Evolutionary conservation across 768 basidiomycete genomes (phyloP).

Genomic region (Mycena latifolia): DNA sequence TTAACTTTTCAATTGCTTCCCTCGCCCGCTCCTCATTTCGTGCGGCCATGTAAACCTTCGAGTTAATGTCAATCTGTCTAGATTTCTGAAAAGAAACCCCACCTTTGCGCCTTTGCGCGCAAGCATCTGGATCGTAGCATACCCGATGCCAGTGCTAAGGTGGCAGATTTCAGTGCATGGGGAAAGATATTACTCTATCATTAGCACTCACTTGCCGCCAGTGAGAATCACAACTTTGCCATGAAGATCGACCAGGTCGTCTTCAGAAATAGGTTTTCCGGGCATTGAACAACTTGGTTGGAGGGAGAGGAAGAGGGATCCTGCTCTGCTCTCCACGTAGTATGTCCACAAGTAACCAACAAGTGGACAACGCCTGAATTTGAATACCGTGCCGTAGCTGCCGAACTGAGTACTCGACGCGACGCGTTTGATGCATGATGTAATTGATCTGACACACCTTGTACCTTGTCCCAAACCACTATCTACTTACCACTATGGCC

Average conservation of each 20-base stretch:
- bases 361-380: too few species aligned
- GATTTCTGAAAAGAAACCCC: neutral
- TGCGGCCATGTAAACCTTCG: constrained; percentile 45
- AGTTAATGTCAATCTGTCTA: too few species aligned
- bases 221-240: constrained; percentile 63
- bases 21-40: constrained; percentile 47
- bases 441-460: too few species aligned
- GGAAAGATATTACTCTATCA: neutral
- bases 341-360: too few species aligned
- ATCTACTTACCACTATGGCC: too few species aligned
- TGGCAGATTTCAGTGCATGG: neutral
- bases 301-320: neutral
- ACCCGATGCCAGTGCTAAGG: constrained; percentile 50
- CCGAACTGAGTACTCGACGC: too few species aligned
- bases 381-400: too few species aligned
- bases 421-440: too few species aligned
- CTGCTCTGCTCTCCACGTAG: too few species aligned
- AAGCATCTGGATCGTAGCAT: constrained; percentile 51
- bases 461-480: too few species aligned
- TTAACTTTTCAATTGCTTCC: constrained; percentile 48
- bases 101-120: constrained; percentile 56
- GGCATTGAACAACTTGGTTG: too few species aligned
- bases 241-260: constrained; percentile 57
- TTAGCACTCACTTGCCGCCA: constrained; percentile 46
- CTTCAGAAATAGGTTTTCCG: constrained; percentile 40